Evolutionary conservation across 495 filamentous ascomycete species (phyloP).

Genomic region (Penicillium samsonianum): DNA sequence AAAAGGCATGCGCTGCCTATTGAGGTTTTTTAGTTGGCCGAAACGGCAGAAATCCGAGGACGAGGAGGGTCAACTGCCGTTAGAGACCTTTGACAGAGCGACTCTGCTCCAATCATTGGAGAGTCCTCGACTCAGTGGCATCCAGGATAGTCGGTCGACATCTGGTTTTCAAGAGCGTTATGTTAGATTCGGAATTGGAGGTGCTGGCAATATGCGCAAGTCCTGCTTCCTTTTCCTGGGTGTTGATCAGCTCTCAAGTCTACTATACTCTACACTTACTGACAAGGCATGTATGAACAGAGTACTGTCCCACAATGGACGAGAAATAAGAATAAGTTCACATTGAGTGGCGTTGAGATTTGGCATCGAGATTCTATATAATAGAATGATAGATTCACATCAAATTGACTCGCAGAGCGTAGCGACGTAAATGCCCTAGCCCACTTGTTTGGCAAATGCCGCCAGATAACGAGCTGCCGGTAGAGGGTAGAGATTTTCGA

Average conservation of each 20-base stretch:
- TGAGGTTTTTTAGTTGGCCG: constrained; percentile 22
- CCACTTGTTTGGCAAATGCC: too few species aligned
- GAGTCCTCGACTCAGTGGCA: neutral
- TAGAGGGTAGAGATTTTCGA: too few species aligned
- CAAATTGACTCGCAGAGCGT: too few species aligned
- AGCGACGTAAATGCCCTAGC: too few species aligned
- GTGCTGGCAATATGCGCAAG: constrained; percentile 44
- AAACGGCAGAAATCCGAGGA: constrained; percentile 16
- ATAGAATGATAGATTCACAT: neutral
- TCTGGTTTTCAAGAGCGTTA: constrained; percentile 30
- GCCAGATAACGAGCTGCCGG: too few species aligned
- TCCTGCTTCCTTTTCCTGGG: constrained; percentile 17
- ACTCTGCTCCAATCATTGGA: constrained; percentile 17
- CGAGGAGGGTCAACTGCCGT: constrained; percentile 16
- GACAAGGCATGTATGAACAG: constrained; percentile 10
- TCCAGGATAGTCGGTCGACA: neutral
- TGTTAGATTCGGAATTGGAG: constrained; percentile 42
- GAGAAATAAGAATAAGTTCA: constrained; percentile 3
- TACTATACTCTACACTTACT: neutral
- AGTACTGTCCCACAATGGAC: constrained; percentile 18
- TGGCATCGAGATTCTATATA: neutral
- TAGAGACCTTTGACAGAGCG: constrained; percentile 9
- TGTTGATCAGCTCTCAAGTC: neutral
- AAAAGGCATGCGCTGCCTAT: constrained; percentile 20
- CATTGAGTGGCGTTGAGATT: constrained; percentile 9